Conservation (phyloP, 2,329 filamentous ascomycete genomes). For the Diaporthe sp. region DNA sequence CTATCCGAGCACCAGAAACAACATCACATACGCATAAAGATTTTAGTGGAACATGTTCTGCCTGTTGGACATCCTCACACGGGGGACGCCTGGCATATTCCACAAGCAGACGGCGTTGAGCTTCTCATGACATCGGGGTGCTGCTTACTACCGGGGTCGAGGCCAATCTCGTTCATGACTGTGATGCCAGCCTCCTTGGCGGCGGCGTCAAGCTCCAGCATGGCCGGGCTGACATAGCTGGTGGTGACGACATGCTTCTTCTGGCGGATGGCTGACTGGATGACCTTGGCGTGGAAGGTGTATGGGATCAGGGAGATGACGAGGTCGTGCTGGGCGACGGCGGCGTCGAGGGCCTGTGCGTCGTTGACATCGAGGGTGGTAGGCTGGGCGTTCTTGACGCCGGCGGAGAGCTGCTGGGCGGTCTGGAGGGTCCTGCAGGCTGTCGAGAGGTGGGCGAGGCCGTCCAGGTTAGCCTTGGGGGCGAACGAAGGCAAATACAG, state of each 20-base stretch:
- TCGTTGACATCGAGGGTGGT: conserved; percentile 89
- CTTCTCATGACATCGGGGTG: background rate
- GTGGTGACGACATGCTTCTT: conserved; percentile 99
- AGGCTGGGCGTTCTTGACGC: conserved; percentile 78
- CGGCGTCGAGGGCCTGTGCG: conserved; percentile 81
- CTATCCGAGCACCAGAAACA: background rate
- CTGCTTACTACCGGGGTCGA: conserved; percentile 70
- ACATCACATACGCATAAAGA: background rate
- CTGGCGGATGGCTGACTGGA: conserved; percentile 90
- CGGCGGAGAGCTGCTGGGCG: conserved; percentile 80
- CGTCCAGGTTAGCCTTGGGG: conserved; percentile 14
- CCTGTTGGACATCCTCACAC: background rate
- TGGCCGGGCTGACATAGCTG: conserved; percentile 91
- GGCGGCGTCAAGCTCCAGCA: conserved; percentile 87
- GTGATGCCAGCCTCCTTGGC: conserved; percentile 93
- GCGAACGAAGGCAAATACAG: background rate
- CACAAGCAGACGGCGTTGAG: background rate
- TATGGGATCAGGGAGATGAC: conserved; percentile 91
- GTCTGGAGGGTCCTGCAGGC: conserved; percentile 85
- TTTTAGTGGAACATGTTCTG: background rate
- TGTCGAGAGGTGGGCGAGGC: conserved; percentile 48
- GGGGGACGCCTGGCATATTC: background rate
- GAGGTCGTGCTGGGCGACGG: conserved; percentile 83
- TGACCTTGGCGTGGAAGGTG: conserved; percentile 87
- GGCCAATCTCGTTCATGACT: conserved; percentile 96